Evolutionary conservation across 1,284 basidiomycete species (phyloP).

Genomic region (Rhodotorula sp.): DNA sequence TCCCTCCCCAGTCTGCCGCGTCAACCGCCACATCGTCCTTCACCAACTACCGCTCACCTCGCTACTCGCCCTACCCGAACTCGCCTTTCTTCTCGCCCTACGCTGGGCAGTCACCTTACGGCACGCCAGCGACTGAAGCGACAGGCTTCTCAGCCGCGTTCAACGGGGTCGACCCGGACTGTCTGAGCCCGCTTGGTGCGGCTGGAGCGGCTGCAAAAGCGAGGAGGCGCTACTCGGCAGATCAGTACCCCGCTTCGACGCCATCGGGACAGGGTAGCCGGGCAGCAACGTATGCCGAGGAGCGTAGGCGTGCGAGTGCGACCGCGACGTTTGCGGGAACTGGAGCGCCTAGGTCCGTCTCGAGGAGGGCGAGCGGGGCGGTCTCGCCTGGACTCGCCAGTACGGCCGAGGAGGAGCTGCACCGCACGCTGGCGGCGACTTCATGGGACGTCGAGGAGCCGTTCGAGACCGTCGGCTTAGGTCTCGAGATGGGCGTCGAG

Average conservation of each 20-base stretch:
- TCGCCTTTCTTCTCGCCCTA: constrained; percentile 6
- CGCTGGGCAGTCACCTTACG: not conserved
- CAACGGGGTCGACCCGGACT: no score
- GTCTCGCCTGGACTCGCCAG: no score
- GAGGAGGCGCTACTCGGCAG: not conserved
- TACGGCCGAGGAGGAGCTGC: not conserved
- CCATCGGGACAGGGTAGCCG: not conserved
- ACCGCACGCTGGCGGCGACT: not conserved
- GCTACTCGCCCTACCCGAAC: constrained; percentile 2
- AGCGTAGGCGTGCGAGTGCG: not conserved
- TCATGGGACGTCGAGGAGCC: no score
- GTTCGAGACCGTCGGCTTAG: constrained; percentile 6
- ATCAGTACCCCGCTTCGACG: not conserved
- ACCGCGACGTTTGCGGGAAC: not conserved
- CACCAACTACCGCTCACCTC: not conserved
- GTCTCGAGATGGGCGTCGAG: constrained; percentile 17
- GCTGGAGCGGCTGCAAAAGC: no score
- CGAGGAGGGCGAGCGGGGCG: no score
- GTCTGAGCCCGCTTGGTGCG: no score
- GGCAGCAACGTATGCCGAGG: not conserved
- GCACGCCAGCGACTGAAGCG: not conserved
- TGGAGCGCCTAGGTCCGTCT: no score
- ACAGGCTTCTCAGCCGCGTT: not conserved
- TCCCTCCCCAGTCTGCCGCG: not conserved
- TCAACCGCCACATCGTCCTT: not conserved